Conservation (phyloP, 108 stramenopile genomes). For the Pseudonitzschia multiseries region DNA sequence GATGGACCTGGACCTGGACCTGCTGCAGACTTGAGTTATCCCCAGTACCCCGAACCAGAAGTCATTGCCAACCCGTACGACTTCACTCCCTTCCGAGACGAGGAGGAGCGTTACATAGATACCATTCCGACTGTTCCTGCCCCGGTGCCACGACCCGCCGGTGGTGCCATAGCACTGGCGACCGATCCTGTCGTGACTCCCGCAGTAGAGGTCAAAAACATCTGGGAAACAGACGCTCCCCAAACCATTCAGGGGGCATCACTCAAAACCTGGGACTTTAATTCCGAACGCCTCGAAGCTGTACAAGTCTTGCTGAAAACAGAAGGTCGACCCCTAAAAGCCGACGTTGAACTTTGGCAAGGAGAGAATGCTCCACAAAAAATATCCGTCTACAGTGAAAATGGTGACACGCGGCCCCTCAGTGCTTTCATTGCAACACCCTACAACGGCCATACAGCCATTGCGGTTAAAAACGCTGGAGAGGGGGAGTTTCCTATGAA, state of each 20-base stretch:
- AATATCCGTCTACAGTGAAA: conserved; percentile 77
- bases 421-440: conserved; percentile 76
- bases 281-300: conserved; percentile 49
- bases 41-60: not conserved
- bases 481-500: conserved; percentile 84
- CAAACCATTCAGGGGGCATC: conserved; percentile 70
- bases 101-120: not conserved
- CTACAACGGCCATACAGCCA: conserved; percentile 62
- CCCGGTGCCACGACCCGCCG: conserved; percentile 13
- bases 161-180: conserved; percentile 4
- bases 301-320: conserved; percentile 71
- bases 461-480: conserved; percentile 77
- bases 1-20: no score
- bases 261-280: conserved; percentile 71
- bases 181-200: not conserved
- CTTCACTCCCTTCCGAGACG: conserved; percentile 1
- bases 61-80: conserved; percentile 17
- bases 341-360: conserved; percentile 73
- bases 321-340: conserved; percentile 77
- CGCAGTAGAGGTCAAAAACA: conserved; percentile 1
- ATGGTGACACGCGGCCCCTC: conserved; percentile 73
- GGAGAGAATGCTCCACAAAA: conserved; percentile 77
- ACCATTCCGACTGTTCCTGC: not conserved
- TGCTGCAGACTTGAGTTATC: not conserved
- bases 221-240: conserved; percentile 24